Evolutionary conservation across 2,329 filamentous ascomycete species (phyloP).

Genomic region (Myriangium duriaei): DNA sequence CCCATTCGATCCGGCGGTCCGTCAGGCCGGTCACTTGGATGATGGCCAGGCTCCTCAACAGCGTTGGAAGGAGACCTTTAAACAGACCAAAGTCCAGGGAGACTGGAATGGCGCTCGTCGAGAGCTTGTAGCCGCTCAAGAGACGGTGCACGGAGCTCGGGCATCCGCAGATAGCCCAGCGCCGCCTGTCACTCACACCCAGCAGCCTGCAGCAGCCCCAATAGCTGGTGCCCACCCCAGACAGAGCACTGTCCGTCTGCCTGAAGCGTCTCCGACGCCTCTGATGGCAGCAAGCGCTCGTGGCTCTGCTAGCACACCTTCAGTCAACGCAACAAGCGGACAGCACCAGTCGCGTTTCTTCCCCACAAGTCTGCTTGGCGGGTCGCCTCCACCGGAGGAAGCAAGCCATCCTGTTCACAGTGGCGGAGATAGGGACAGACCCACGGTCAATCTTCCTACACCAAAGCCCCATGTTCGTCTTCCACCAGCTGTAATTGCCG

Average conservation of each 20-base stretch:
- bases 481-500: constrained; percentile 44
- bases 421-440: constrained; percentile 50
- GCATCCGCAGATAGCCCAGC: constrained; percentile 17
- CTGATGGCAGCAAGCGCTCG: constrained; percentile 11
- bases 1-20: background rate
- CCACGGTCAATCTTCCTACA: constrained; percentile 57
- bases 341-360: constrained; percentile 24
- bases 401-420: constrained; percentile 57
- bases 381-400: constrained; percentile 57
- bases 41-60: constrained; percentile 1
- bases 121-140: constrained; percentile 17
- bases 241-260: constrained; percentile 23
- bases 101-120: constrained; percentile 19
- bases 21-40: background rate
- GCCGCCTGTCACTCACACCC: constrained; percentile 23
- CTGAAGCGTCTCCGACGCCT: constrained; percentile 10
- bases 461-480: constrained; percentile 69
- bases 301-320: constrained; percentile 10
- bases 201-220: constrained; percentile 19
- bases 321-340: constrained; percentile 1
- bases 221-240: constrained; percentile 14
- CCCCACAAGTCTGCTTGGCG: constrained; percentile 33
- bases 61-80: constrained; percentile 23
- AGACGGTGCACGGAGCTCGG: constrained; percentile 17
- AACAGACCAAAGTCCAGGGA: constrained; percentile 19